Conservation (phyloP, 2,329 filamentous ascomycete species). For the Ceratocystis alfenasii region DNA sequence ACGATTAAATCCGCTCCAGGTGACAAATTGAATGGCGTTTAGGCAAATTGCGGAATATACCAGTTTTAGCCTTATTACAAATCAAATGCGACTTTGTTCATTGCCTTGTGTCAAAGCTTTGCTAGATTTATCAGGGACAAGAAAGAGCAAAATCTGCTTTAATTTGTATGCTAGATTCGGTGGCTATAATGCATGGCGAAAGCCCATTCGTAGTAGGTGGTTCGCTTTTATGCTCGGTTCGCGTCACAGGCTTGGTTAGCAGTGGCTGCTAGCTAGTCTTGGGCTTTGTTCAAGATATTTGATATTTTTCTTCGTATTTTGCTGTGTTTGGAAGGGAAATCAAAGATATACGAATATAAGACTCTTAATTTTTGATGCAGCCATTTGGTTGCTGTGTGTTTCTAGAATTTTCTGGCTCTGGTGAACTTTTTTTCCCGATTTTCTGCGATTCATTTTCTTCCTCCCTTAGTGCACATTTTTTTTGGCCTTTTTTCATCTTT, state of each 20-base stretch:
- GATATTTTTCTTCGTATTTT: conserved; percentile 2
- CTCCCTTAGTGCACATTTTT: neutral
- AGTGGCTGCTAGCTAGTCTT: neutral
- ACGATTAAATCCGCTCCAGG: neutral
- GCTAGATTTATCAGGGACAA: neutral
- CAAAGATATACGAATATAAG: neutral
- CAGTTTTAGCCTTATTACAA: neutral
- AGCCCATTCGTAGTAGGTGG: no score
- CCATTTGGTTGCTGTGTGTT: neutral
- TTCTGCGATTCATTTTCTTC: neutral
- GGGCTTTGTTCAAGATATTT: neutral
- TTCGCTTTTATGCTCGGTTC: neutral
- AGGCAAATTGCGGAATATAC: neutral
- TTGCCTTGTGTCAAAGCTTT: neutral
- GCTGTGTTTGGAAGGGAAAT: neutral
- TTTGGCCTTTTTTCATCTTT: conserved; percentile 6
- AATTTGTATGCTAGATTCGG: neutral
- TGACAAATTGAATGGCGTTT: neutral
- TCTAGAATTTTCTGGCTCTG: neutral
- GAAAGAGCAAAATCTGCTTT: neutral
- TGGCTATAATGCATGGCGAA: no score
- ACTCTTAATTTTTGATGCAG: neutral
- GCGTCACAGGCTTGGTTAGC: neutral
- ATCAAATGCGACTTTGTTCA: neutral
- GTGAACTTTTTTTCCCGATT: conserved; percentile 4